Conservation (phyloP, 164 flowering plant species). For the Chloranthus sessilifolius region DNA sequence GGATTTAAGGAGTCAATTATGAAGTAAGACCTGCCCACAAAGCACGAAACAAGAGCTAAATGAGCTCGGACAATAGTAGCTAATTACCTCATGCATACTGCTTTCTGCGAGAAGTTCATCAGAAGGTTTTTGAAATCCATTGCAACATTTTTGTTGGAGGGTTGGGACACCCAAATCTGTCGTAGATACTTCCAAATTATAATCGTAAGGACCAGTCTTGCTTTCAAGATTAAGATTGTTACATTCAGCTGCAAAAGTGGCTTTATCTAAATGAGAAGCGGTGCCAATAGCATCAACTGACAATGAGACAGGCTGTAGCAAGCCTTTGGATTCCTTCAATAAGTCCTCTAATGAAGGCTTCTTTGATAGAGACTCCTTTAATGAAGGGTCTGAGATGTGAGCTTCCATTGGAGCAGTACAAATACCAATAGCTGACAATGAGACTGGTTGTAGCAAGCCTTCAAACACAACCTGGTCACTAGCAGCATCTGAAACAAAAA, state of each 20-base stretch:
- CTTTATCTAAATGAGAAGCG: slow-evolving; percentile 6
- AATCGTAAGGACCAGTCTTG: neutral
- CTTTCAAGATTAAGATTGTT: slow-evolving; percentile 8
- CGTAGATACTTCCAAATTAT: slow-evolving; percentile 1
- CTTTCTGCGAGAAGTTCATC: slow-evolving; percentile 4
- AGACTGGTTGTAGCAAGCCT: slow-evolving; percentile 8
- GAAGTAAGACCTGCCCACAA: too few relatives aligned
- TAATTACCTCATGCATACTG: slow-evolving; percentile 22
- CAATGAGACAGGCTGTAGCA: too few relatives aligned
- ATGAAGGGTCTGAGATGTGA: too few relatives aligned
- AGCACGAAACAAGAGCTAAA: too few relatives aligned
- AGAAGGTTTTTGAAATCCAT: slow-evolving; percentile 8
- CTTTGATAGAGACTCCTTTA: too few relatives aligned
- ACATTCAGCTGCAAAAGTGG: neutral
- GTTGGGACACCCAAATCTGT: slow-evolving; percentile 10
- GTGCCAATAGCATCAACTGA: slow-evolving; percentile 2
- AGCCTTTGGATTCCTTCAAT: too few relatives aligned
- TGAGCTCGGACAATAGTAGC: too few relatives aligned
- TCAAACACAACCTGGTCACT: neutral
- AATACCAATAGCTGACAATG: too few relatives aligned
- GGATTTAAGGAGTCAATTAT: too few relatives aligned
- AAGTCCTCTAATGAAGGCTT: too few relatives aligned
- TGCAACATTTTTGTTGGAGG: slow-evolving; percentile 1
- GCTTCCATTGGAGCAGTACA: too few relatives aligned
- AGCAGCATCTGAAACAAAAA: too few relatives aligned